phyloP scores from a whole-genome alignment of 805 yeast genomes.

The Metschnikowia borealis region DNA sequence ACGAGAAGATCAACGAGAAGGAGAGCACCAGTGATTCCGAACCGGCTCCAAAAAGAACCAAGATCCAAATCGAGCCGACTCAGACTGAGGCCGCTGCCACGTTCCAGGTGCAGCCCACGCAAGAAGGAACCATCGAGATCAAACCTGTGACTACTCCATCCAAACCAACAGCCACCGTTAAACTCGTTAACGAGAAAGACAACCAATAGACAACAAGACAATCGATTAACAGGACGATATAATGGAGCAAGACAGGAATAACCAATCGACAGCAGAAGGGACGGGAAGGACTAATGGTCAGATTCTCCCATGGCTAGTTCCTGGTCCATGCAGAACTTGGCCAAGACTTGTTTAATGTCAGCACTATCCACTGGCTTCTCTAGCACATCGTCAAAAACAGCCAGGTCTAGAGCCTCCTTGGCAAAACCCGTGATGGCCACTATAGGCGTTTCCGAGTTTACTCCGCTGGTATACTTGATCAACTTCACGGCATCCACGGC shows the following conservation, averaged over 20 bases:
- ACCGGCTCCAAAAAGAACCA: not conserved
- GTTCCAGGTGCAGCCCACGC: not conserved
- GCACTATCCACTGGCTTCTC: slow-evolving; percentile 58
- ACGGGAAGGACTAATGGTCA: too few species aligned
- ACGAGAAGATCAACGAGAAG: not conserved
- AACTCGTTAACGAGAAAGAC: not conserved
- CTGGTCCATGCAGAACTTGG: slow-evolving; percentile 4
- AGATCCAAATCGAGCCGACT: not conserved
- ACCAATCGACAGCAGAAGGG: too few species aligned
- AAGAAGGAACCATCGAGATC: not conserved
- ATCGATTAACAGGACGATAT: too few species aligned
- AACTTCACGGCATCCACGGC: slow-evolving; percentile 75
- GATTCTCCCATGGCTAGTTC: too few species aligned
- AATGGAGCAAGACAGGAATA: too few species aligned
- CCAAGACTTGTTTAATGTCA: slow-evolving; percentile 9
- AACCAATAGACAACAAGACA: not conserved
- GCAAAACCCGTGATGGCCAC: slow-evolving; percentile 70
- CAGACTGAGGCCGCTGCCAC: not conserved
- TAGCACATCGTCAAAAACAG: slow-evolving; percentile 61
- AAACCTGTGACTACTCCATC: not conserved
- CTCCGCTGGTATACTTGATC: slow-evolving; percentile 68
- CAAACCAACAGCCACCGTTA: not conserved
- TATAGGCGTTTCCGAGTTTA: slow-evolving; percentile 74
- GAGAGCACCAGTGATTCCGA: too few species aligned
- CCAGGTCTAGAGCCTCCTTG: slow-evolving; percentile 55